Percentiles rank a stretch among this genome's conserved stretches.
Conservation (phyloP, 345 rosid species). For the Diplotaxis tenuifolia region DNA sequence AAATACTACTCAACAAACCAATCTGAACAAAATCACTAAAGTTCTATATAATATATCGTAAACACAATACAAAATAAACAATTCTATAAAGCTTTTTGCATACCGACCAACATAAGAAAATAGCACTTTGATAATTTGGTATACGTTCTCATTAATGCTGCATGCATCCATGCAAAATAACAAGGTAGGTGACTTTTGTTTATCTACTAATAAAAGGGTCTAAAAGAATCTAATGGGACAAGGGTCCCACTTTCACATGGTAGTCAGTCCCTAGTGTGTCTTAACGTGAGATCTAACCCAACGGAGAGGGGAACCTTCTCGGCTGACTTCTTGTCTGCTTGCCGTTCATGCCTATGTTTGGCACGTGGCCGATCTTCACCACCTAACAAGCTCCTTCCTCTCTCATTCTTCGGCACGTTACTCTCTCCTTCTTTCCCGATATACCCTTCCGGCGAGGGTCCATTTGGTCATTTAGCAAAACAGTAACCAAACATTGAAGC, state of each 20-base stretch:
- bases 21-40: neutral
- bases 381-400: constrained; percentile 32
- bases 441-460: neutral
- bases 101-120: neutral
- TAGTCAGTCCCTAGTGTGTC: neutral
- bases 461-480: neutral
- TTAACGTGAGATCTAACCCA: constrained; percentile 26
- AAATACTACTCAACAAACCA: constrained; percentile 22
- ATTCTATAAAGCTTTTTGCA: constrained; percentile 4
- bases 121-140: neutral
- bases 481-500: constrained; percentile 16
- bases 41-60: neutral
- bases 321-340: constrained; percentile 33
- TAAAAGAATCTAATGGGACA: constrained; percentile 21
- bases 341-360: constrained; percentile 24
- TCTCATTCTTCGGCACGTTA: constrained; percentile 35
- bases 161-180: constrained; percentile 30
- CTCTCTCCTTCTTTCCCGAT: constrained; percentile 3
- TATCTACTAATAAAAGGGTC: constrained; percentile 31
- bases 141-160: constrained; percentile 18
- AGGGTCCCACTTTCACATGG: constrained; percentile 7
- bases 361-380: constrained; percentile 35
- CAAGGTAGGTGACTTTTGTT: constrained; percentile 32
- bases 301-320: constrained; percentile 29
- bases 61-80: neutral